Conservation (phyloP, 2,329 filamentous ascomycete genomes). For the Colletotrichum caudatum region DNA sequence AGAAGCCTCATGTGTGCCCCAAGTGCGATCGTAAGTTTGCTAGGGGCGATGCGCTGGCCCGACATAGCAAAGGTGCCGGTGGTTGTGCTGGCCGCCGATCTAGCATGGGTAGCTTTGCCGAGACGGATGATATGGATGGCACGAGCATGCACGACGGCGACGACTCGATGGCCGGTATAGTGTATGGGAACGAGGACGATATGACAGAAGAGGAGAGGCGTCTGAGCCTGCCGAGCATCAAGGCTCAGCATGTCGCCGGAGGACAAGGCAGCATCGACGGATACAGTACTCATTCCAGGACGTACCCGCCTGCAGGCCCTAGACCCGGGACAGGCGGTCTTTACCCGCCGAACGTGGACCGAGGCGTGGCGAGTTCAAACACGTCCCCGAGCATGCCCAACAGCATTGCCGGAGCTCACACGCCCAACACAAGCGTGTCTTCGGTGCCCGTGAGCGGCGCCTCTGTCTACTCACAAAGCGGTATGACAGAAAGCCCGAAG, state of each 20-base stretch:
- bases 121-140: slow-evolving; percentile 78
- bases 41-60: slow-evolving; percentile 90
- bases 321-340: slow-evolving; percentile 65
- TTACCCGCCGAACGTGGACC: slow-evolving; percentile 72
- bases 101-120: slow-evolving; percentile 85
- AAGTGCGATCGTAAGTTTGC: slow-evolving; percentile 97
- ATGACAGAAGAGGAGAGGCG: slow-evolving; percentile 71
- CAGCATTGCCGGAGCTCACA: slow-evolving; percentile 57
- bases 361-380: slow-evolving; percentile 66
- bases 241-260: slow-evolving; percentile 75
- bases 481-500: slow-evolving; percentile 89
- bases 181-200: slow-evolving; percentile 66
- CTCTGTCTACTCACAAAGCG: slow-evolving; percentile 77
- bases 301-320: slow-evolving; percentile 79
- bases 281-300: slow-evolving; percentile 74
- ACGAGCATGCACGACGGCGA: slow-evolving; percentile 63
- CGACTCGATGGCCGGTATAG: slow-evolving; percentile 63
- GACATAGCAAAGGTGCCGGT: slow-evolving; percentile 95
- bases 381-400: slow-evolving; percentile 64
- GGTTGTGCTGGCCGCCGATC: slow-evolving; percentile 92
- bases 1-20: slow-evolving; percentile 93
- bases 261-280: slow-evolving; percentile 60
- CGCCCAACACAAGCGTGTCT: slow-evolving; percentile 63
- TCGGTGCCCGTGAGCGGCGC: slow-evolving; percentile 60
- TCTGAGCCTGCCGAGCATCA: slow-evolving; percentile 80